Evolutionary conservation across 2,329 filamentous ascomycete species (phyloP).

Genomic region (Emericellopsis cladophorae): DNA sequence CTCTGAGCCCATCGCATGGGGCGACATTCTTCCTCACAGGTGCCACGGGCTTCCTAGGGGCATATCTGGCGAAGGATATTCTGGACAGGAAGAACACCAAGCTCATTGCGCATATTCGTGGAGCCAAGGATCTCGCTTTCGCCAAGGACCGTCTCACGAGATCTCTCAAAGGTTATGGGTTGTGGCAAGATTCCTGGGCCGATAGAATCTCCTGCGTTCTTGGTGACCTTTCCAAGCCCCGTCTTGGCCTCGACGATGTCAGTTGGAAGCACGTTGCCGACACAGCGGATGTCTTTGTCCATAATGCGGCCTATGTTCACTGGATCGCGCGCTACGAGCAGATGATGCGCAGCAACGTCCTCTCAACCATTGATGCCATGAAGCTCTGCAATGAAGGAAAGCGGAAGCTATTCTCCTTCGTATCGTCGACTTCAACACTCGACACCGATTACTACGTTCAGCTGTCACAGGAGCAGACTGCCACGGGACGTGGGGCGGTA

Average conservation of each 20-base stretch:
- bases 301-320: conserved; percentile 74
- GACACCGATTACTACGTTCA: conserved; percentile 73
- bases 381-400: conserved; percentile 64
- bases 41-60: conserved; percentile 66
- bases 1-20: conserved; percentile 13
- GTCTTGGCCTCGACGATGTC: conserved; percentile 56
- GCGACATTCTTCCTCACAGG: conserved; percentile 70
- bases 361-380: conserved; percentile 67
- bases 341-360: conserved; percentile 63
- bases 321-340: conserved; percentile 72
- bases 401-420: conserved; percentile 65
- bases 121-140: conserved; percentile 37
- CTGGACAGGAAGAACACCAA: conserved; percentile 36
- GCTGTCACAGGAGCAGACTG: conserved; percentile 50
- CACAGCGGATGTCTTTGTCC: conserved; percentile 59
- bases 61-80: conserved; percentile 66
- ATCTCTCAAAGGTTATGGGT: conserved; percentile 62
- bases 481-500: conserved; percentile 50
- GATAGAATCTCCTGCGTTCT: conserved; percentile 52
- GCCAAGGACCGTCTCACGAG: conserved; percentile 9
- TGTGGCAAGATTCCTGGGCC: conserved; percentile 63
- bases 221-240: conserved; percentile 61
- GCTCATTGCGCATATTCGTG: conserved; percentile 63
- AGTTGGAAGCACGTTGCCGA: conserved; percentile 54
- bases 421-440: conserved; percentile 65